Conservation (phyloP, 176 grass and related monocot species). For the Pontederia crassipes region DNA sequence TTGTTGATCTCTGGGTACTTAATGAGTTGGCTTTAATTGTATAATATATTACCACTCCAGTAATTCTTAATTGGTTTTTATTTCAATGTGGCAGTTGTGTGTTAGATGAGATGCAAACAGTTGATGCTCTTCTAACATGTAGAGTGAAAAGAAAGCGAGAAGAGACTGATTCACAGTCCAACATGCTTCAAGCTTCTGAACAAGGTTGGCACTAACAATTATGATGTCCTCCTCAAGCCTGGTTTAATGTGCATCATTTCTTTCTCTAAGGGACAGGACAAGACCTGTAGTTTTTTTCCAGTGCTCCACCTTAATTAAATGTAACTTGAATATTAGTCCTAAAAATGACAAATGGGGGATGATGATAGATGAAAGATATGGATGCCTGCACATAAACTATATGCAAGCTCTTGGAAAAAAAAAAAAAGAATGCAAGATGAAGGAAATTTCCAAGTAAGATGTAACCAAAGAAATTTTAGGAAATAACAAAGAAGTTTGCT, state of each 20-base stretch:
- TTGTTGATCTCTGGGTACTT: constrained; percentile 9
- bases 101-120: constrained; percentile 80
- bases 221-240: neutral
- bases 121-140: constrained; percentile 83
- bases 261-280: no score
- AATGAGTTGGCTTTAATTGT: constrained; percentile 3
- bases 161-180: constrained; percentile 17
- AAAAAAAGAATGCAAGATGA: no score
- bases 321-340: no score
- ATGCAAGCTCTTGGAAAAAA: no score
- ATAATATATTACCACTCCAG: neutral
- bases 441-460: no score
- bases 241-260: neutral
- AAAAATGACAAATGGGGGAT: no score
- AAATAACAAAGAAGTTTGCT: no score
- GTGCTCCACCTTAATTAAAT: no score
- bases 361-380: no score
- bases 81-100: constrained; percentile 43
- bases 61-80: constrained; percentile 10
- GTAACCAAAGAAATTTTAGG: no score
- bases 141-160: constrained; percentile 74
- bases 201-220: constrained; percentile 26
- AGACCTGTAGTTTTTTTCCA: no score
- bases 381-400: no score
- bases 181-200: constrained; percentile 26